Evolutionary conservation across 2,329 filamentous ascomycete genomes (phyloP).

Genomic region (Ophiocordyceps australis): DNA sequence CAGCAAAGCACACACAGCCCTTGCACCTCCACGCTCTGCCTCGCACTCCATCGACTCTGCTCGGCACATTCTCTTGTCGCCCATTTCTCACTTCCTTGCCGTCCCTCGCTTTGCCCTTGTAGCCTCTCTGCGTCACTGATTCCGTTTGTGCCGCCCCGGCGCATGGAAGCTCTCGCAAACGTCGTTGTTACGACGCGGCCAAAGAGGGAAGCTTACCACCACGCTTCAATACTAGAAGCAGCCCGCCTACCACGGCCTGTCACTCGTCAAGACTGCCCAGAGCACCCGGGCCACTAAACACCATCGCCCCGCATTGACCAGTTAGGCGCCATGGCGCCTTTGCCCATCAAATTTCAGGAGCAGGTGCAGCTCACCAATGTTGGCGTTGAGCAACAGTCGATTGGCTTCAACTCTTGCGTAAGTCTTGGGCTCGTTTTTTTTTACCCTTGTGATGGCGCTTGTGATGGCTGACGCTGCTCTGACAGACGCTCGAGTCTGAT

Average conservation of each 20-base stretch:
- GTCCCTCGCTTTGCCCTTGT: too few species aligned
- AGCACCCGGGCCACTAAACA: too few species aligned
- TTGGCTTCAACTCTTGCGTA: conserved; percentile 70
- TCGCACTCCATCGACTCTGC: too few species aligned
- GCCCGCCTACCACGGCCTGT: too few species aligned
- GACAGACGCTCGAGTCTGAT: conserved; percentile 92
- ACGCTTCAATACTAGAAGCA: too few species aligned
- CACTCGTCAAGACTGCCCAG: too few species aligned
- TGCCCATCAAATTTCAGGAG: conserved; percentile 90
- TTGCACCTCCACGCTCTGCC: conserved; percentile 2
- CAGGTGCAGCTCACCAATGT: conserved; percentile 48
- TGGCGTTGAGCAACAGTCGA: conserved; percentile 29
- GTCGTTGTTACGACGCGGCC: conserved; percentile 7
- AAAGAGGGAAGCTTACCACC: too few species aligned
- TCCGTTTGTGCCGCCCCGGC: conserved; percentile 12
- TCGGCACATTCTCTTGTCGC: too few species aligned
- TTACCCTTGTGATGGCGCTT: not conserved
- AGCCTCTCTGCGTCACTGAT: conserved; percentile 4
- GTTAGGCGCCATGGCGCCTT: conserved; percentile 38
- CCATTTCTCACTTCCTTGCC: too few species aligned
- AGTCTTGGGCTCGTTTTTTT: conserved; percentile 12
- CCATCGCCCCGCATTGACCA: too few species aligned
- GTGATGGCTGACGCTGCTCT: not conserved
- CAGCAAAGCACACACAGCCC: conserved; percentile 5
- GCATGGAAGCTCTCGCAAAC: conserved; percentile 18